Percentiles rank a stretch among this genome's conserved stretches.
Evolutionary conservation across 108 stramenopile genomes (phyloP).

Genomic region (Halocafeteria seosinensis): DNA sequence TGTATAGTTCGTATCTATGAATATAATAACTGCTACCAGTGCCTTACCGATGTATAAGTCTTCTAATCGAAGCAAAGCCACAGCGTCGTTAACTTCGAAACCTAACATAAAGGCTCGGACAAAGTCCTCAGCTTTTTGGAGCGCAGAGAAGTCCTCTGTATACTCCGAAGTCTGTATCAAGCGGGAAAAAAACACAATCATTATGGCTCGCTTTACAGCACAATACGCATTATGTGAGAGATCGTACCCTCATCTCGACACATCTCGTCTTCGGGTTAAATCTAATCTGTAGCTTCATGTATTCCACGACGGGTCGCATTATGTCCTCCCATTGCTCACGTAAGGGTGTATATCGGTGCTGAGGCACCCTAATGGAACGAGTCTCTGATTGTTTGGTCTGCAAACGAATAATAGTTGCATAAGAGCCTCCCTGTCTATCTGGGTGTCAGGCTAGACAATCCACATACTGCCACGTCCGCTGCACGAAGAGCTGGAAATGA

Average conservation of each 20-base stretch:
- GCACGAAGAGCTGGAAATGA: too few relatives aligned
- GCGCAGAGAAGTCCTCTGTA: conserved; percentile 62
- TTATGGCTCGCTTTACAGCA: too few relatives aligned
- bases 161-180: conserved; percentile 42
- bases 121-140: conserved; percentile 91
- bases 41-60: conserved; percentile 60
- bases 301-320: conserved; percentile 74
- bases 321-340: conserved; percentile 72
- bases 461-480: too few relatives aligned
- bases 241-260: conserved; percentile 79
- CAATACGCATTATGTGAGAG: too few relatives aligned
- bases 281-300: conserved; percentile 77
- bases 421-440: too few relatives aligned
- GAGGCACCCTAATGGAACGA: conserved; percentile 78
- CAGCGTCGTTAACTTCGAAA: conserved; percentile 92
- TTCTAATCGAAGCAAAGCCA: conserved; percentile 86
- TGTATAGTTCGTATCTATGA: too few relatives aligned
- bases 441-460: too few relatives aligned
- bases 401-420: too few relatives aligned
- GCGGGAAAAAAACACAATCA: too few relatives aligned
- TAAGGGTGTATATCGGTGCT: conserved; percentile 80
- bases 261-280: conserved; percentile 89
- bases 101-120: conserved; percentile 91
- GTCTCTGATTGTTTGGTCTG: too few relatives aligned
- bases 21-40: too few relatives aligned